phyloP scores from a whole-genome alignment of 2,329 filamentous ascomycete species.

The Fusarium humuli region DNA sequence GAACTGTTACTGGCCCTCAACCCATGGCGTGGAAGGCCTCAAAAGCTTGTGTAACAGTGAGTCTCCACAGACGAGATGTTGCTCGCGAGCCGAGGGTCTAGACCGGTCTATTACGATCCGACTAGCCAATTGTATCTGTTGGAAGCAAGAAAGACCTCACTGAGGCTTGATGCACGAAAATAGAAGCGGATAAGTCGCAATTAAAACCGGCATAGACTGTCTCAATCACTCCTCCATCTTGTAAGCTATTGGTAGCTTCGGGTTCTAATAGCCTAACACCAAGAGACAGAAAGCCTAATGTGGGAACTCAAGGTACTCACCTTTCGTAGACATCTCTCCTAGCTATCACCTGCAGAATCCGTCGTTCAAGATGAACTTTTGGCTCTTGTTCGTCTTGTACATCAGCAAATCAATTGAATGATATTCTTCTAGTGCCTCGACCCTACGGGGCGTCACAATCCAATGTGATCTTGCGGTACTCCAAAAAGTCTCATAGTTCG shows the following conservation, averaged over 20 bases:
- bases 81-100: neutral
- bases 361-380: no score
- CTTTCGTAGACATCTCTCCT: no score
- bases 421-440: fast-evolving
- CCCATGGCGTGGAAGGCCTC: neutral
- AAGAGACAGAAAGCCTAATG: neutral
- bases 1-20: neutral
- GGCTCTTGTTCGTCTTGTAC: fast-evolving
- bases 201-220: neutral
- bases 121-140: fast-evolving
- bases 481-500: fast-evolving
- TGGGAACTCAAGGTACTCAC: no score
- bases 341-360: no score
- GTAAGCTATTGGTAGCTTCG: neutral
- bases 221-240: neutral
- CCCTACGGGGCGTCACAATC: no score
- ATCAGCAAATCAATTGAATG: no score
- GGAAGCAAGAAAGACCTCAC: fast-evolving
- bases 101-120: fast-evolving
- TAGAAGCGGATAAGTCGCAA: neutral
- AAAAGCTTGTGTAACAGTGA: neutral
- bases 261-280: neutral
- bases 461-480: fast-evolving
- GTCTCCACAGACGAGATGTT: neutral
- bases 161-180: neutral